Evolutionary conservation across 2,329 filamentous ascomycete genomes (phyloP), one percentile per base, ranked within the genome.

Genomic region (Cladosporium sp.): DNA sequence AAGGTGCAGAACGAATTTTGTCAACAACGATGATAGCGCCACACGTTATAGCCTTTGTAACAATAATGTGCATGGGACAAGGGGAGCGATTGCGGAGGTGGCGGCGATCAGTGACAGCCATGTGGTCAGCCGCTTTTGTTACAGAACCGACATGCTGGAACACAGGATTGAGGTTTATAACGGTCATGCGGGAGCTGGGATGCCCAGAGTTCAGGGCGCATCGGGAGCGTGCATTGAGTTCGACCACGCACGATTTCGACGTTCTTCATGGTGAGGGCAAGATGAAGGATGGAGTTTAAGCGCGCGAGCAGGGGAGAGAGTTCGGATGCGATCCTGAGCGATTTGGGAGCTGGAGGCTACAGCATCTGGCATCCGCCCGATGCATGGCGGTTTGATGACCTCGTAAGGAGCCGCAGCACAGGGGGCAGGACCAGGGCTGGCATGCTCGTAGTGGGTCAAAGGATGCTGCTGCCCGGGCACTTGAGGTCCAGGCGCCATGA

Each of bases 221-320:
- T 32, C 52, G 52, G 52, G 52, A 54, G 39, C 51, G 51, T 54
- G 51, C 51, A 55, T 55, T 47, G 52, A 55, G 52, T 55, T 55
- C 52, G 52, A 12, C 52, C 28, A 47, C 52, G 52, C 52, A 37
- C 52, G 36, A 42, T 53, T 37, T 36, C 13, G 34, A 10, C 52
- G 36, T 55, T 55, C 52, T 55, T 55, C 52, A 55, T 25, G 48
- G 25, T 28, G 52, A 36, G 32, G 20, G 25, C 40, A 55, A 32
- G 32, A 32, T 17, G 40, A 32, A 20, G 35, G 52, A 55, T 36
- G 24, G 15, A 19, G 36, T 44, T 32, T 34, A 22, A 47, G 52
- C 36, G 39, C 34, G 22, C 28, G 13, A 54, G 9, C 28, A 44
- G 51, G 28, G 36, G n/a, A 24, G 28, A 32, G 15, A 12, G 37